Conservation (phyloP, 2,329 filamentous ascomycete genomes). For the Zasmidium citrigriseum region DNA sequence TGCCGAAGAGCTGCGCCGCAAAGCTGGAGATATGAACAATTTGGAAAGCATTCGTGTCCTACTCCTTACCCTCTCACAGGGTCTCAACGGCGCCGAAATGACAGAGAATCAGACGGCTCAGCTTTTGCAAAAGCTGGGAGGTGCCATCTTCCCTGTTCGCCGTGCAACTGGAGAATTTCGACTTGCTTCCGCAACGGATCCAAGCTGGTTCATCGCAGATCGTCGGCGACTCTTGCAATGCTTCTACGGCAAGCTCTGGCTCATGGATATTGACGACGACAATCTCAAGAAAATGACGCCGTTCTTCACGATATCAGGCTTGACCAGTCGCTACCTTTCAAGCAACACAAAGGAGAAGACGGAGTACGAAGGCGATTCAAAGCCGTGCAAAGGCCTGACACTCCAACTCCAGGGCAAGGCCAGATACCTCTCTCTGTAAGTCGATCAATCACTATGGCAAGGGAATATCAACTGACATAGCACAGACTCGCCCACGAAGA, state of each 20-base stretch:
- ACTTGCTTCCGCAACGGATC: not conserved
- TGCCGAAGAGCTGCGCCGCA: not conserved
- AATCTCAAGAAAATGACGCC: not conserved
- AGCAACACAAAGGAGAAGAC: not conserved
- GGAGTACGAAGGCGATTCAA: not conserved
- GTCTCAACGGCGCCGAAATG: not conserved
- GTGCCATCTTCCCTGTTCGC: not conserved
- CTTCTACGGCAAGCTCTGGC: not conserved
- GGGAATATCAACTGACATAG: not conserved
- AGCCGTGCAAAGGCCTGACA: not conserved
- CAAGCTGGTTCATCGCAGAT: not conserved
- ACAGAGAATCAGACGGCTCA: not conserved
- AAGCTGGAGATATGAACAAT: not conserved
- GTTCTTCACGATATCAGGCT: not conserved
- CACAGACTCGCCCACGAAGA: not conserved
- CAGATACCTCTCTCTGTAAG: not conserved
- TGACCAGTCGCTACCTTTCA: not conserved
- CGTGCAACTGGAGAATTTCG: not conserved
- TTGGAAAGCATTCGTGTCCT: not conserved
- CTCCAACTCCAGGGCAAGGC: not conserved
- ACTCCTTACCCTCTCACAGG: not conserved
- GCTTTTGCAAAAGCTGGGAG: not conserved
- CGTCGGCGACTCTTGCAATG: not conserved
- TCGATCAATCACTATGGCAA: not conserved
- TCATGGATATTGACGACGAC: not conserved